These are phyloP conservation scores for Rhizomucor miehei DNA, from an alignment of 371 early-diverging fungal species.

Conservation along the genomic window DNA sequence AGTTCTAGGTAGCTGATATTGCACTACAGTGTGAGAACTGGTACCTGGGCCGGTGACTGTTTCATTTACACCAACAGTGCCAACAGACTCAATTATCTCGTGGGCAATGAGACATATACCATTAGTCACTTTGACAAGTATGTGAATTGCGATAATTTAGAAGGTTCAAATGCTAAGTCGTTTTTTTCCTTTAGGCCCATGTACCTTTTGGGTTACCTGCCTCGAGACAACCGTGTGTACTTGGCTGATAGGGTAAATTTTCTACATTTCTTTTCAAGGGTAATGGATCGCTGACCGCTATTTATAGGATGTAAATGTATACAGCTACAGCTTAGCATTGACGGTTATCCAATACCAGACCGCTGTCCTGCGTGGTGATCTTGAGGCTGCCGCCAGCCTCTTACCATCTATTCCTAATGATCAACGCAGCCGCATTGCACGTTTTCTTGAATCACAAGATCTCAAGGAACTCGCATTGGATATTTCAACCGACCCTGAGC, in stretches of 20 bases:
- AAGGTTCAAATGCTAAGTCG: not conserved
- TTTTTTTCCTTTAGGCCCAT: conserved; percentile 51
- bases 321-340: conserved; percentile 89
- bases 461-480: conserved; percentile 89
- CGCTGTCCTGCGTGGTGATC: conserved; percentile 89
- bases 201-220: conserved; percentile 92
- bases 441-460: conserved; percentile 93
- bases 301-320: conserved; percentile 77
- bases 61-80: conserved; percentile 91
- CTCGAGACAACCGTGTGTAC: conserved; percentile 91
- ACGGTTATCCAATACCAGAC: conserved; percentile 96
- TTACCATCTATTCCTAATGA: conserved; percentile 83
- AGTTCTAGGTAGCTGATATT: not conserved
- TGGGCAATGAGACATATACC: conserved; percentile 89
- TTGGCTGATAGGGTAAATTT: conserved; percentile 78
- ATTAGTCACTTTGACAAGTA: conserved; percentile 91
- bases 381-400: conserved; percentile 74
- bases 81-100: conserved; percentile 93
- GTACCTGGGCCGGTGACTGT: conserved; percentile 97
- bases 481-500: conserved; percentile 91
- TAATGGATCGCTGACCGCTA: not conserved
- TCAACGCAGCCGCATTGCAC: conserved; percentile 88
- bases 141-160: conserved; percentile 12
- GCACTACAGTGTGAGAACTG: conserved; percentile 75
- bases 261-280: not conserved